Evolutionary conservation across 805 yeast species (phyloP), one percentile per base, ranked within the genome.

Genomic region (Cyberlindnera veronae): DNA sequence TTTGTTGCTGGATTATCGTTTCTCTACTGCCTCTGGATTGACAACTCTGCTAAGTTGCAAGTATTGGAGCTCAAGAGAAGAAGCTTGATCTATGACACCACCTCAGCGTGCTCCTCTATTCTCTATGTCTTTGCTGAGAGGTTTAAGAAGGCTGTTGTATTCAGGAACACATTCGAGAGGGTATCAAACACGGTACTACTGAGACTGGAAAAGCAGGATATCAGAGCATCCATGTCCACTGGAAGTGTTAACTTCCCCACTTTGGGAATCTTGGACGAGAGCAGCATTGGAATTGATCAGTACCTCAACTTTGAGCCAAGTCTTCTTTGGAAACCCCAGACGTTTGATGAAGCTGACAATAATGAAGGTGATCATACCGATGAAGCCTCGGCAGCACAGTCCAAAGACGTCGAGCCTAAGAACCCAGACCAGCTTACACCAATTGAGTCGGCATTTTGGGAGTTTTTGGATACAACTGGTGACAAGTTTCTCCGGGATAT

Each of bases 1-100:
- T 60, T 60, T 44, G 59, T 58, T 14, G 32, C 58, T 10, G 66
- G 66, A 4, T 44, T 61, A 8, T 56, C 65, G 1, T 61, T 61
- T 41, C 39, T 61, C 7, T 60, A 60, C 36, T 60, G 64, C 39
- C 36, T 61, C 6, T 61, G 64, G 64, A 28, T 61, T n/a, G 63
- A 61, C 29, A 38, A 42, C n/a, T 26, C 42, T 2, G 11, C 7
- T 12, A 26, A 28, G 14, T 29, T 58, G 12, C 44, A 50, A 13
- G 51, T 55, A 2, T 34, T 61, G 32, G 49, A 54, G 32, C 53
- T 62, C 54, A 56, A 49, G 34, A 23, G 61, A 8, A 36, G 40
- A 11, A 41, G 54, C 12, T 22, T 55, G 18, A 50, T 60, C 2
- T 55, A 58, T 41, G 64, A 61, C 31, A 61, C 64, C 1, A 51